phyloP scores from a whole-genome alignment of 1,284 basidiomycete genomes.

The Tylopilus sp. region DNA sequence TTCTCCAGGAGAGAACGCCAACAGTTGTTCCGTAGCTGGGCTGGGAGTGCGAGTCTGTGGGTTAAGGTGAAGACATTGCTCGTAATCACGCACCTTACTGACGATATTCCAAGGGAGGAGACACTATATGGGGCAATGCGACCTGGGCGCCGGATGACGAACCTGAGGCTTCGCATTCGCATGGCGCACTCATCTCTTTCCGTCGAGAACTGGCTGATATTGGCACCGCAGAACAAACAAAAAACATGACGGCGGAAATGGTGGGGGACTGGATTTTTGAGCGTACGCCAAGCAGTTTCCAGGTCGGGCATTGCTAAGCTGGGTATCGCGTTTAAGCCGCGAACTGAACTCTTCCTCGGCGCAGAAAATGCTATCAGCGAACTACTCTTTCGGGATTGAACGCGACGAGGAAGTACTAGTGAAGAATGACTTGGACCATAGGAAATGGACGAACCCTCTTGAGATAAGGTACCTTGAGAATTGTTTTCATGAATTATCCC shows the following conservation, averaged over 20 bases:
- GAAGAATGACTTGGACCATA: constrained; percentile 67
- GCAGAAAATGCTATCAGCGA: constrained; percentile 84
- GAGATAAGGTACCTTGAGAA: constrained; percentile 63
- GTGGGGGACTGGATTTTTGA: constrained; percentile 80
- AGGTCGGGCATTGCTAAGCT: constrained; percentile 42
- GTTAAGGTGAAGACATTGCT: constrained; percentile 56
- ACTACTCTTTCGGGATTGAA: constrained; percentile 95
- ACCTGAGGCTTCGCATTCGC: constrained; percentile 56
- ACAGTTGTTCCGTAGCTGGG: constrained; percentile 92
- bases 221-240: constrained; percentile 27
- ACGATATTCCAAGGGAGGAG: constrained; percentile 62
- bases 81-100: constrained; percentile 1
- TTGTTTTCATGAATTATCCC: background rate
- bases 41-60: constrained; percentile 92
- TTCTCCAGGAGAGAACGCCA: constrained; percentile 91
- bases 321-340: background rate
- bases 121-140: constrained; percentile 85
- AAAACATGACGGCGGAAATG: constrained; percentile 79
- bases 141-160: constrained; percentile 77
- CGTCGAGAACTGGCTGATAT: constrained; percentile 34
- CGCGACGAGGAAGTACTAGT: constrained; percentile 62
- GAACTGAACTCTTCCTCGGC: constrained; percentile 2
- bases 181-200: constrained; percentile 85
- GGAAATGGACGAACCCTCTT: constrained; percentile 94
- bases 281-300: constrained; percentile 82